phyloP scores from a whole-genome alignment of 805 yeast species.

The Sugiyamaella floridensis region DNA sequence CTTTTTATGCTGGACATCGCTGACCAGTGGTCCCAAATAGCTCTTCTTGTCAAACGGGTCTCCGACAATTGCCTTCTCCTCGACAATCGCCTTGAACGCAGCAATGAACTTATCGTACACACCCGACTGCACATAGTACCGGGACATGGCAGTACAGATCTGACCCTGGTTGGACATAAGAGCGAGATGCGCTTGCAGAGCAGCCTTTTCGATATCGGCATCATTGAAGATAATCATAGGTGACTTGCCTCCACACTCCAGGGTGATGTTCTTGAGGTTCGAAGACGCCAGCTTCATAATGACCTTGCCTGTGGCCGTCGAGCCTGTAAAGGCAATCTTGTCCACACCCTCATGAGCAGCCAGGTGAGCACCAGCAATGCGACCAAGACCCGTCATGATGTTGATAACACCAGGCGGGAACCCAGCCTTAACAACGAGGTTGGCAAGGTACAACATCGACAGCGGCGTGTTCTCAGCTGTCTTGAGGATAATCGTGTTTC shows the following conservation, averaged over 20 bases:
- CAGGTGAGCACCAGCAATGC: conserved; percentile 60
- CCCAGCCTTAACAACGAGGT: conserved; percentile 54
- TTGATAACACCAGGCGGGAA: conserved; percentile 73
- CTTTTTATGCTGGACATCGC: conserved; percentile 65
- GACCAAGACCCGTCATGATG: conserved; percentile 64
- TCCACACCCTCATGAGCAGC: conserved; percentile 59
- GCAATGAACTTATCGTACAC: conserved; percentile 68
- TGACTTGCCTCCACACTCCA: conserved; percentile 95
- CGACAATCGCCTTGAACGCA: conserved; percentile 48
- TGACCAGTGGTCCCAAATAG: conserved; percentile 88
- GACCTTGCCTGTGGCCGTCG: conserved; percentile 78
- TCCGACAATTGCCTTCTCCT: conserved; percentile 55
- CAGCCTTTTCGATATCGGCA: conserved; percentile 71
- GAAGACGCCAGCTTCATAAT: conserved; percentile 69
- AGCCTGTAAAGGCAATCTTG: conserved; percentile 91
- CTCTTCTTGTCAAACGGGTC: conserved; percentile 68
- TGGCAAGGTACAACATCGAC: conserved; percentile 56
- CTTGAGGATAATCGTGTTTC: conserved; percentile 65
- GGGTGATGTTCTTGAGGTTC: conserved; percentile 77
- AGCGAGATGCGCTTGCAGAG: conserved; percentile 65
- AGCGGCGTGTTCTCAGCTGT: conserved; percentile 73
- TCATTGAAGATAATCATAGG: conserved; percentile 85
- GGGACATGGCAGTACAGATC: conserved; percentile 91
- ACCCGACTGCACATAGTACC: conserved; percentile 79
- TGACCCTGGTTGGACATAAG: conserved; percentile 92